Evolutionary conservation across 306 rosid species (phyloP), one percentile per base, ranked within the genome.

Genomic region (Vigna angularis): DNA sequence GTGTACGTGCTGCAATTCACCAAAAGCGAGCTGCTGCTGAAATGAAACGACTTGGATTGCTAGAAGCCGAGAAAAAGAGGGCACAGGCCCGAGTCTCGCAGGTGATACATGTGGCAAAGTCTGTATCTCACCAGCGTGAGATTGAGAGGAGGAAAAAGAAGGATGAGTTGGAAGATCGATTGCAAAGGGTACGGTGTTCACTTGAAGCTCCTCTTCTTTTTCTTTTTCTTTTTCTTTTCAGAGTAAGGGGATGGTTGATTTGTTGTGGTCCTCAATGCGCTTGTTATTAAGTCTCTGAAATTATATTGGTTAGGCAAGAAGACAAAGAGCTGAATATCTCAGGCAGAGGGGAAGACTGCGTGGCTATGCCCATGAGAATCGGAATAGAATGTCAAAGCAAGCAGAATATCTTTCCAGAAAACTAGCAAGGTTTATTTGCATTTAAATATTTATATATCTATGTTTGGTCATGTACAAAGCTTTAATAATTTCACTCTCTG

Each of bases 21-120:
- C 96, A 91, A 72, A 95, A 95, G 65, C 91, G 97, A 72, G 87
- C 84, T 76, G 95, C 97, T 83, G 98, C 97, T 64, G 99, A 95
- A 86, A 86, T 81, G 13, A 95, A 95, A 82, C 87, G 97, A 75
- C 83, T 91, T 73, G 90, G 82, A 56, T 77, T 88, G 82, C 72
- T 93, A 71, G 98, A 93, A 87, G 96, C 93, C 72, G 98, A 92
- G 88, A 94, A 90, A 85, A 92, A 85, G 83, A 90, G 82, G 81
- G 98, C 97, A 6, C 87, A 85, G 66, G 87, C 98, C 71, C 90
- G 96, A 71, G 73, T 88, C 66, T 83, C 84, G 79, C 95, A 94
- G 85, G 97, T 89, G 68, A 87, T 79, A 65, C 82, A 87, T 36
- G 96, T 90, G 79, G 98, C 95, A 0, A 88, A 86, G 75, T 89